These are phyloP conservation scores for Solanum tacnaense DNA, from an alignment of 257 asterid genomes.

Conservation along the genomic window DNA sequence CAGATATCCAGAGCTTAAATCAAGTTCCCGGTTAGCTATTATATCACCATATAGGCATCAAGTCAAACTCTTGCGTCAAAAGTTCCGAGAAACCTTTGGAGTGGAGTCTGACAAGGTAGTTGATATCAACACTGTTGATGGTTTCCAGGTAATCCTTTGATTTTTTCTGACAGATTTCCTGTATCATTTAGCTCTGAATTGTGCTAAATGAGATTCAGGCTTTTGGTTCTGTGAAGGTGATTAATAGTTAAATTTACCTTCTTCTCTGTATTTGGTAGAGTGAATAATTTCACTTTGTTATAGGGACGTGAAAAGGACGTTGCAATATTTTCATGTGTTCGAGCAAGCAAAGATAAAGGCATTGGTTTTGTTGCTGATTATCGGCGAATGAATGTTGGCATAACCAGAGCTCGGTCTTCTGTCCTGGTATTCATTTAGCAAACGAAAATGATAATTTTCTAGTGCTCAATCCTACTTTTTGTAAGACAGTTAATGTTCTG, in stretches of 20 bases:
- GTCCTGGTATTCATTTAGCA: constrained; percentile 55
- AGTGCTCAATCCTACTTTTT: background rate
- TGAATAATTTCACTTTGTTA: background rate
- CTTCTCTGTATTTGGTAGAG: background rate
- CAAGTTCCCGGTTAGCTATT: constrained; percentile 75
- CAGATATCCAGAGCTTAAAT: constrained; percentile 77
- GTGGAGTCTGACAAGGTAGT: constrained; percentile 65
- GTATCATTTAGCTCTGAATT: background rate
- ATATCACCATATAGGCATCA: constrained; percentile 83
- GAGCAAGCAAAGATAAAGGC: constrained; percentile 55
- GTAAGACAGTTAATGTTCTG: background rate
- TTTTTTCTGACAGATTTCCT: background rate
- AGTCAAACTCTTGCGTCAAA: constrained; percentile 70
- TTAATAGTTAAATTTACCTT: background rate
- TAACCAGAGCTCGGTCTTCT: constrained; percentile 92
- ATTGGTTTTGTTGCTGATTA: constrained; percentile 89
- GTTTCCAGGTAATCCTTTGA: constrained; percentile 63
- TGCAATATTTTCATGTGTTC: constrained; percentile 94
- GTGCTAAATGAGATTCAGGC: background rate
- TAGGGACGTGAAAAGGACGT: constrained; percentile 99
- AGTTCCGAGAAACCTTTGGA: constrained; percentile 57
- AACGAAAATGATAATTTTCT: background rate
- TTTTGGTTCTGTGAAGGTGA: background rate
- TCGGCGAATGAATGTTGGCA: constrained; percentile 97
- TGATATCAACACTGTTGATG: constrained; percentile 92